Evolutionary conservation across 192 early-diverging fungal species (phyloP), one percentile per base, ranked within the genome.

Genomic region (Kappamyces sp.): DNA sequence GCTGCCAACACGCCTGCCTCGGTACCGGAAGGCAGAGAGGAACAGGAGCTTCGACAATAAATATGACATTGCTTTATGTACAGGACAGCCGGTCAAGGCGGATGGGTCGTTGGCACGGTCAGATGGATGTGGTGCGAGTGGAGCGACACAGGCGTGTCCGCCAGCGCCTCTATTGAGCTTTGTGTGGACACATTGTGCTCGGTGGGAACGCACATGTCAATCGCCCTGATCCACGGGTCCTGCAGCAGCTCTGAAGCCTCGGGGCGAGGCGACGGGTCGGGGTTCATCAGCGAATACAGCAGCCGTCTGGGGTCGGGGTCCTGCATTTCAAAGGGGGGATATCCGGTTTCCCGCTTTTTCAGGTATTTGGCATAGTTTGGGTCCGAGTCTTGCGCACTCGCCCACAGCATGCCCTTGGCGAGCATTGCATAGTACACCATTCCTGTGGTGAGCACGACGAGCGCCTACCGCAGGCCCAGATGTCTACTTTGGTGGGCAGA

Each of bases 221-320:
- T 81, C 46, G 49, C 69, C 63, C 84, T 61, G 60, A 93, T 68
- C 81, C 90, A 88, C 12, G 80, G 65, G 40, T 83, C 77, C 41
- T 76, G 70, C 29, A 89, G 64, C 3, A 89, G 81, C 49, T 80
- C 72, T 34, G 83, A 75, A 42, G 87, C 79, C n/a, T 77, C 84
- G 9, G 81, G 77, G n/a, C 91, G 72, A 12, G 67, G 78, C 41
- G 69, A 66, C 31, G 66, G 64, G 60, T 67, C 39, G 9, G 66
- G 66, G 22, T 67, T 64, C 9, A 67, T 12, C 2, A 65, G 14
- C n/a, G 40, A 11, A 22, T 52, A 67, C 7, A 67, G 30, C 4
- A 67, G 9, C 31, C 30, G 8, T 35, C 57, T 57, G n/a, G 66
- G 38, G 9, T 37, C 36, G 11, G 32, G 11, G 11, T 43, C 36